Evolutionary conservation across 78 protist species (phyloP).

Genomic region (Monosiga brevicollis): DNA sequence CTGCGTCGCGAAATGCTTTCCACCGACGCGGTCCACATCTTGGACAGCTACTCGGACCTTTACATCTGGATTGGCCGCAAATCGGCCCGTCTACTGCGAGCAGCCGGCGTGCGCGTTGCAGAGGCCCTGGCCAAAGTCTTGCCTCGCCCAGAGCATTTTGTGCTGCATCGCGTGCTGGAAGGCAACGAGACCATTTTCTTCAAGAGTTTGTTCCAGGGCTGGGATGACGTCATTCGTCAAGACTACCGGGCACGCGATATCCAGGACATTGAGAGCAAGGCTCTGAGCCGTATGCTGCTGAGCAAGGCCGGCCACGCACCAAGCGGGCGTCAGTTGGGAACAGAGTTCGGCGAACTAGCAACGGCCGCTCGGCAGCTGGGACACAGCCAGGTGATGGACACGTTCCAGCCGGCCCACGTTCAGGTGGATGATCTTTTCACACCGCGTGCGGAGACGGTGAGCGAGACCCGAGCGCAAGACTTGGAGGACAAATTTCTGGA

Average conservation of each 20-base stretch:
- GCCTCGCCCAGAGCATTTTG: neutral
- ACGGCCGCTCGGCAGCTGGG: no score
- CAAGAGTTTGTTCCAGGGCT: neutral
- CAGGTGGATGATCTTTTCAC: no score
- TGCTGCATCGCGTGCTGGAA: neutral
- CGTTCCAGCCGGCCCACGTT: no score
- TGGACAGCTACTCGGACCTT: neutral
- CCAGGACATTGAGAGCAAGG: no score
- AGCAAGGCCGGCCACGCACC: no score
- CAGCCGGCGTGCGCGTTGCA: neutral
- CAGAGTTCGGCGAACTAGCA: no score
- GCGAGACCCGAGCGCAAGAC: no score
- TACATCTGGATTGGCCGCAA: neutral
- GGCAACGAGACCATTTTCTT: neutral
- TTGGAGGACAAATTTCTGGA: no score
- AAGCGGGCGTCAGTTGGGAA: no score
- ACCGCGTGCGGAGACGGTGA: no score
- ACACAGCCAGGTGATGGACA: no score
- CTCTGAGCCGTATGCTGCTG: no score
- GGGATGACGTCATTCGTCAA: neutral
- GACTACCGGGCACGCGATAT: neutral
- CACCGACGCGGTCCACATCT: neutral
- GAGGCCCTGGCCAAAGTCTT: neutral
- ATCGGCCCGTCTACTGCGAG: neutral
- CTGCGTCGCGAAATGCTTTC: neutral